Evolutionary conservation across 805 yeast genomes (phyloP).

Genomic region (Gaillardinia entomophila): DNA sequence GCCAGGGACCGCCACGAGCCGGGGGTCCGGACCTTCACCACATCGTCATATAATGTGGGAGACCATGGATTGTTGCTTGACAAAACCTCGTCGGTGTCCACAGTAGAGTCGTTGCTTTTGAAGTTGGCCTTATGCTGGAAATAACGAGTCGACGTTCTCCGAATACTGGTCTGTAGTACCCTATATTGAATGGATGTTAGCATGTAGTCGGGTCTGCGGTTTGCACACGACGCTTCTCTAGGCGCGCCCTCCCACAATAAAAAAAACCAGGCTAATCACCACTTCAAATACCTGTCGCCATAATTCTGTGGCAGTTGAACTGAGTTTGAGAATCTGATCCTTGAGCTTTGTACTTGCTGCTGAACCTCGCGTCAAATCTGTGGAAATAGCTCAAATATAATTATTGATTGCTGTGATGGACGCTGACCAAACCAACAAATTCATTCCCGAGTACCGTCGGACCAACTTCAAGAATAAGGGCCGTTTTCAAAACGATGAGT

Average conservation of each 20-base stretch:
- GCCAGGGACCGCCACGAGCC: conserved; percentile 35
- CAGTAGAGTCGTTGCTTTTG: conserved; percentile 24
- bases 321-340: too few species aligned
- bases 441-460: conserved; percentile 96
- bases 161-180: too few species aligned
- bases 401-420: conserved; percentile 44
- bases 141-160: background rate
- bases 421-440: conserved; percentile 69
- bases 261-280: too few species aligned
- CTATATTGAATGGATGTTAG: too few species aligned
- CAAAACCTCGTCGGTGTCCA: conserved; percentile 37
- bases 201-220: too few species aligned
- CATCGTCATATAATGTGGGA: conserved; percentile 39
- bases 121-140: conserved; percentile 9
- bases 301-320: too few species aligned
- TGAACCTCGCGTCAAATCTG: too few species aligned
- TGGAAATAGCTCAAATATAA: too few species aligned
- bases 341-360: too few species aligned
- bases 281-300: too few species aligned
- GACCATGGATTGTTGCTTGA: conserved; percentile 43
- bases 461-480: conserved; percentile 93
- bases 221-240: background rate
- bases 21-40: conserved; percentile 36
- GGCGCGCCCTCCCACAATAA: background rate
- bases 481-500: conserved; percentile 89